These are phyloP conservation scores for Penicillium sp. DNA, from an alignment of 2,329 filamentous ascomycete genomes.

Conservation along the genomic window DNA sequence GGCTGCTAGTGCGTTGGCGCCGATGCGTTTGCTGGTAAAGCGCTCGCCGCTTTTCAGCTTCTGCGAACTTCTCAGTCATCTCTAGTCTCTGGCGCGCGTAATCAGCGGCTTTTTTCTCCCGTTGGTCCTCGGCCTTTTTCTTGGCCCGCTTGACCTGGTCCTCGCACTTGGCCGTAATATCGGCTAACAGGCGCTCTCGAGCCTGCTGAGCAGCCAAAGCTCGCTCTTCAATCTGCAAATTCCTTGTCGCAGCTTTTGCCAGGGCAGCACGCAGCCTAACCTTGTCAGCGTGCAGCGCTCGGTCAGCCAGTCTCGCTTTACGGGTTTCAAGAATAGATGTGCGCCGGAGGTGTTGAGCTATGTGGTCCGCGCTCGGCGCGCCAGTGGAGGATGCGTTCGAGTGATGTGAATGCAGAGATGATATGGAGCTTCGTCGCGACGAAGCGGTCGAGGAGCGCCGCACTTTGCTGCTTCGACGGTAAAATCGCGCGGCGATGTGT, in stretches of 20 bases:
- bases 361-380: conserved; percentile 57
- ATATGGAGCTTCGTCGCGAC: conserved; percentile 65
- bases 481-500: conserved; percentile 65
- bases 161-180: conserved; percentile 65
- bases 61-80: conserved; percentile 66
- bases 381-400: conserved; percentile 54
- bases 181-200: conserved; percentile 63
- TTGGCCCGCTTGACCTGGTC: conserved; percentile 67
- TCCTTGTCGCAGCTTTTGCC: conserved; percentile 60
- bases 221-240: conserved; percentile 61
- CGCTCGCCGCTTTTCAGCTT: conserved; percentile 59
- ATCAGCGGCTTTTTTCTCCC: conserved; percentile 64
- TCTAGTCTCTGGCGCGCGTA: conserved; percentile 59
- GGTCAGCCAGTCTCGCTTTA: conserved; percentile 64
- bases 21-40: conserved; percentile 50
- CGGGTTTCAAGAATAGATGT: conserved; percentile 65
- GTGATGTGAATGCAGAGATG: conserved; percentile 63
- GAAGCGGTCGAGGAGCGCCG: conserved; percentile 63
- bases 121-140: conserved; percentile 66
- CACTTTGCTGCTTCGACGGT: conserved; percentile 53
- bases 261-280: conserved; percentile 63
- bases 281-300: conserved; percentile 66
- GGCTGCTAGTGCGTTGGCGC: conserved; percentile 54
- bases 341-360: conserved; percentile 66
- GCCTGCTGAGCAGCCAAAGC: conserved; percentile 64